These are phyloP conservation scores for Zygosaccharomyces lentus DNA, from an alignment of 805 yeast species.

Conservation along the genomic window DNA sequence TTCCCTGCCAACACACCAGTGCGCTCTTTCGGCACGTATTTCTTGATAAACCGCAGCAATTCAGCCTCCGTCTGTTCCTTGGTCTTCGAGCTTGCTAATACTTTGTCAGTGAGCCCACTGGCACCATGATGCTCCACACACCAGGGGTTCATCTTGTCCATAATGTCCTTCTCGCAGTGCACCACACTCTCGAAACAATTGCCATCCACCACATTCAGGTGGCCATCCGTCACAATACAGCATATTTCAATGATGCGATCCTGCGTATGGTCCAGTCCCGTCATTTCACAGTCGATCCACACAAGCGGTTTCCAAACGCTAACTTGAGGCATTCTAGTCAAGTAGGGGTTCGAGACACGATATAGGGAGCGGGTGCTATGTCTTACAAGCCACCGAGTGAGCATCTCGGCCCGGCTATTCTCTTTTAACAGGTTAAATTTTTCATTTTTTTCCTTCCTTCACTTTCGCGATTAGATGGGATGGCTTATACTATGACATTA, in stretches of 20 bases:
- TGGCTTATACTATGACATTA: not conserved
- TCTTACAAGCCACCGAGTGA: not conserved
- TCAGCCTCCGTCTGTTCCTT: slow-evolving; percentile 60
- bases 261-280: slow-evolving; percentile 77
- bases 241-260: slow-evolving; percentile 91
- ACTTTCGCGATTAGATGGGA: not conserved
- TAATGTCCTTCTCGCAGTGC: slow-evolving; percentile 54
- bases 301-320: slow-evolving; percentile 48
- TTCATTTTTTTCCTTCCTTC: not conserved
- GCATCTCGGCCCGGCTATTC: not conserved
- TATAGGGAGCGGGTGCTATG: not conserved
- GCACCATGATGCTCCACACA: slow-evolving; percentile 76
- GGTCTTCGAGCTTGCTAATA: slow-evolving; percentile 51
- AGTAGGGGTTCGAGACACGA: slow-evolving; percentile 4
- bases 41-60: slow-evolving; percentile 55
- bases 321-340: slow-evolving; percentile 2
- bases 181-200: slow-evolving; percentile 78
- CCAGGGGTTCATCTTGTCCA: slow-evolving; percentile 85
- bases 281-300: slow-evolving; percentile 99
- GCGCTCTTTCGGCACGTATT: slow-evolving; percentile 47
- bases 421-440: not conserved
- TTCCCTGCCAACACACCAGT: slow-evolving; percentile 85
- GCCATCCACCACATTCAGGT: slow-evolving; percentile 55
- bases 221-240: slow-evolving; percentile 82
- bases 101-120: slow-evolving; percentile 72